These are phyloP conservation scores for Myriosclerotinia duriaeana DNA, from an alignment of 2,329 filamentous ascomycete species.

Conservation along the genomic window DNA sequence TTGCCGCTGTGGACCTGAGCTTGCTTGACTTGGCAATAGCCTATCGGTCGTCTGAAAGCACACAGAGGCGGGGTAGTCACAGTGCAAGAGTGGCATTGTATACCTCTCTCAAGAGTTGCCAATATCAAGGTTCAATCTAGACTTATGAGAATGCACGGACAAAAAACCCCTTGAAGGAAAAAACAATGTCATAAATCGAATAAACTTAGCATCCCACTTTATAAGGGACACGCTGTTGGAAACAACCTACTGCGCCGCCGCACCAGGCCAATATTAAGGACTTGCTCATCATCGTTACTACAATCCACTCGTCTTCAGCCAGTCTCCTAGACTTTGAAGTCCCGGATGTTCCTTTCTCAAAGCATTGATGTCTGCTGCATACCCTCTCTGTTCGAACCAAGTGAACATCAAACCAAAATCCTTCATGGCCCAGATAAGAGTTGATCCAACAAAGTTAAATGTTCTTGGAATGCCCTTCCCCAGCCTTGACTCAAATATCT, in stretches of 20 bases:
- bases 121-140: not conserved
- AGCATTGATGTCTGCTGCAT: constrained; percentile 41
- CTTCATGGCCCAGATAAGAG: constrained; percentile 33
- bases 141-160: not conserved
- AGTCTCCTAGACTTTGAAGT: constrained; percentile 47
- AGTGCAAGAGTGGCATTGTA: too few species aligned
- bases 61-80: too few species aligned
- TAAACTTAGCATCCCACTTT: not conserved
- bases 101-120: not conserved
- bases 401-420: constrained; percentile 39
- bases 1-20: not conserved
- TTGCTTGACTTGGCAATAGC: not conserved
- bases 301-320: constrained; percentile 44
- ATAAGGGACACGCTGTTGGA: not conserved
- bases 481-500: constrained; percentile 38
- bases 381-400: constrained; percentile 38
- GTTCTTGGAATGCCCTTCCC: constrained; percentile 38
- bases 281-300: constrained; percentile 1
- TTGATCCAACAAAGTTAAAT: constrained; percentile 33
- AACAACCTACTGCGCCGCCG: not conserved
- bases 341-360: constrained; percentile 46
- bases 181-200: not conserved
- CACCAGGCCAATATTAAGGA: not conserved
- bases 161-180: not conserved
- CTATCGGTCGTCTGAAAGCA: not conserved